A percentile compares a stretch with the other conserved stretches of the same genome.
phyloP scores from a whole-genome alignment of 164 flowering plant genomes.

The Saururus chinensis region DNA sequence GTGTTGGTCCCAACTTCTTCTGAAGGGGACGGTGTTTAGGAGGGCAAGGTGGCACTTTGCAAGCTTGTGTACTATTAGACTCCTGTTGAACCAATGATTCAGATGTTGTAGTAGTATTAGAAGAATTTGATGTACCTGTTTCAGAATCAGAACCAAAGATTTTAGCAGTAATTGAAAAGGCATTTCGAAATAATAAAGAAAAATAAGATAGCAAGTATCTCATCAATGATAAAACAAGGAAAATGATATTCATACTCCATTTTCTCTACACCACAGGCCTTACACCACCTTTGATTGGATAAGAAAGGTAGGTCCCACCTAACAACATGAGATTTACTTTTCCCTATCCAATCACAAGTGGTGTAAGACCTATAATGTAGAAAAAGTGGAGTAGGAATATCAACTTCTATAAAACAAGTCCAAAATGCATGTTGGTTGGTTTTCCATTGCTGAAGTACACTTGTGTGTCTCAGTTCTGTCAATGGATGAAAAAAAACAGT shows the following conservation, averaged over 20 bases:
- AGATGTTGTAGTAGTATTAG: constrained; percentile 11
- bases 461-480: neutral
- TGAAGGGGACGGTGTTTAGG: constrained; percentile 11
- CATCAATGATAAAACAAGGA: neutral
- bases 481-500: neutral
- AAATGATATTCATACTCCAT: too few species aligned
- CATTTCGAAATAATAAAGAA: neutral
- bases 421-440: neutral
- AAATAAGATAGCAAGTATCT: neutral
- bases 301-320: too few species aligned
- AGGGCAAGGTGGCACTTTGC: constrained; percentile 10
- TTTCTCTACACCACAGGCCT: too few species aligned
- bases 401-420: too few species aligned
- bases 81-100: constrained; percentile 14
- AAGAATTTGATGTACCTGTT: constrained; percentile 18
- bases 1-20: constrained; percentile 15
- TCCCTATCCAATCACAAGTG: too few species aligned
- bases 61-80: constrained; percentile 1
- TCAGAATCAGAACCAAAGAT: neutral
- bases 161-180: neutral
- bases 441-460: neutral
- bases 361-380: too few species aligned
- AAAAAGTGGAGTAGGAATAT: too few species aligned
- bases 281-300: too few species aligned
- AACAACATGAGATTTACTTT: too few species aligned